Base-by-base conservation (phyloP, 306 rosid genomes). In the Pyrus betulifolia region DNA sequence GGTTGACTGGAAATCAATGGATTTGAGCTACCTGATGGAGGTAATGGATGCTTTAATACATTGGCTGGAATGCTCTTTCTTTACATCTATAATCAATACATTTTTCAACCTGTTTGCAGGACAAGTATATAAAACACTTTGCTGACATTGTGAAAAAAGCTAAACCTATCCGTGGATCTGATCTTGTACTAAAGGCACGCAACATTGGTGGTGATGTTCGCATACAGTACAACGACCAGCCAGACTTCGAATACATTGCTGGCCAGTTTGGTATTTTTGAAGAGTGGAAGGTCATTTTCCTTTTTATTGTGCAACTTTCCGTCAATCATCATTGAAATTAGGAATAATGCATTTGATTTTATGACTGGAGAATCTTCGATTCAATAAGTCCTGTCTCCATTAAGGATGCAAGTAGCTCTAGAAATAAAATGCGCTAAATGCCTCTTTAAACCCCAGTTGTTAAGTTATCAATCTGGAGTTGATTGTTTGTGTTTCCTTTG, bases 11-110 rank as follows among this genome's bases (percentile, higher is more conserved):
- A 87, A 88, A 86, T 86, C 96, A 66, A 89, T 58, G 96, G 92
- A 92, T 79, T 84, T 92, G 86, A 88, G 91, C 95, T 95, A 92
- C 86, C 86, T 95, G 88, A 82, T 83, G 85, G 90, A 95, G 98
- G 98, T 92, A 83, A 78, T 80, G 55, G 69, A 15, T 38, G 42
- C 74, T 31, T 69, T 76, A 23, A 65, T n/a, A 78, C 70, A 28
- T 38, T 74, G 69, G 61, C 67, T 11, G 12, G 64, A 27, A 68
- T 68, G 46, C 67, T 75, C 74, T 78, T 40, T 73, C 77, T 51
- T 75, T 67, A 25, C 35, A 71, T 74, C 31, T 19, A 44, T 79
- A 78, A 28, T 78, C 38, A 60, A 73, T 76, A 54, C 76, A 52
- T 27, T 35, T 82, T 31, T 71, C 42, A 63, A 84, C 17, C 82